A percentile compares a stretch with the other conserved stretches of the same genome.
These are phyloP conservation scores for Echinosophora koreensis DNA, from an alignment of 306 rosid genomes.

Conservation along the genomic window DNA sequence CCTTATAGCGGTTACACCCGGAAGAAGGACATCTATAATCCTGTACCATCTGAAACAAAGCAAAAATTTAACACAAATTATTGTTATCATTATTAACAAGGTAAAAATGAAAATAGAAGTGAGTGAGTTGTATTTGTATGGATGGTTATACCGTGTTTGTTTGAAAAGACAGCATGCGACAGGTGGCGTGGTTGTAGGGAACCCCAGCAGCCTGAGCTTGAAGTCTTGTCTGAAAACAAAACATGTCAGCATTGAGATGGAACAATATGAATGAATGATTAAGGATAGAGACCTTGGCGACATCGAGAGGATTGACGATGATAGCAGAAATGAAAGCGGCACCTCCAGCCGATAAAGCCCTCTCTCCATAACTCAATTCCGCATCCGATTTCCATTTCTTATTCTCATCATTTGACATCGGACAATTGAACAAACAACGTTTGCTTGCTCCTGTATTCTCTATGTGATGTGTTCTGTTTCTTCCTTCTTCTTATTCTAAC, in stretches of 20 bases:
- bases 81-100: no score
- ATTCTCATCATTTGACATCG: no score
- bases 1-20: slow-evolving; percentile 66
- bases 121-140: no score
- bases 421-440: no score
- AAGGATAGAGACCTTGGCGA: slow-evolving; percentile 67
- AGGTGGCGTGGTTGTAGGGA: no score
- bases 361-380: slow-evolving; percentile 64
- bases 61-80: no score
- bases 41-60: slow-evolving; percentile 53
- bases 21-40: slow-evolving; percentile 58
- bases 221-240: slow-evolving; percentile 71
- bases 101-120: no score
- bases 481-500: no score
- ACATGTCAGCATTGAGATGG: background rate
- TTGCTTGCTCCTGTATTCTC: no score
- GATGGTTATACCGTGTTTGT: slow-evolving; percentile 41
- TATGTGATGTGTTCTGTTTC: no score
- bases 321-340: slow-evolving; percentile 87
- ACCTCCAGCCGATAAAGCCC: slow-evolving; percentile 81
- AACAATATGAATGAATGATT: no score
- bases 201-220: slow-evolving; percentile 88
- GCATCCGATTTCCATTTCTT: no score
- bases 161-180: slow-evolving; percentile 56
- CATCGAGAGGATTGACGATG: slow-evolving; percentile 89